These are phyloP conservation scores for Plicaturopsis crispa DNA, from an alignment of 768 basidiomycete species.

Conservation along the genomic window DNA sequence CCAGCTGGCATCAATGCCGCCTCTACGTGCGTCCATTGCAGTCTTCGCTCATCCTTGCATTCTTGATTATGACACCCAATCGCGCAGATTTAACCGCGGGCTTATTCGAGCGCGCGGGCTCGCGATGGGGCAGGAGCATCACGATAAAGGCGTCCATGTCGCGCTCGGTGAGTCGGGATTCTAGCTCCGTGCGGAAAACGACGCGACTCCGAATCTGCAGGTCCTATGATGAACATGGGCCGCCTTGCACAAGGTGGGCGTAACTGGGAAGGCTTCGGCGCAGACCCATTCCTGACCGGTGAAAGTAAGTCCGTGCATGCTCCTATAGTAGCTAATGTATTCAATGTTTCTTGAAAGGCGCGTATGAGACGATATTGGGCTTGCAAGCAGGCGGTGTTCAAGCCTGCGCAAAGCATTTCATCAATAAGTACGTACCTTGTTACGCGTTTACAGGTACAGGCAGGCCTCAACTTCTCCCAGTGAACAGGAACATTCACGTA, in stretches of 20 bases:
- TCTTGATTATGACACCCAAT: constrained; percentile 2
- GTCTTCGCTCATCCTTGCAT: not conserved
- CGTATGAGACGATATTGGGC: constrained; percentile 78
- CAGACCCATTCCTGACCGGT: constrained; percentile 81
- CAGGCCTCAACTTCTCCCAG: no score
- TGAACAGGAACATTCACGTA: constrained; percentile 63
- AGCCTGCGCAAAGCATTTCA: constrained; percentile 79
- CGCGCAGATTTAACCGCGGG: constrained; percentile 59
- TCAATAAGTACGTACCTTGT: constrained; percentile 52
- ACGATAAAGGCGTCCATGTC: constrained; percentile 77
- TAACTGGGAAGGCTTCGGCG: constrained; percentile 96
- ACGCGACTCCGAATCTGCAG: constrained; percentile 6
- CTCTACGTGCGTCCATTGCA: constrained; percentile 48
- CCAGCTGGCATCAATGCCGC: constrained; percentile 83
- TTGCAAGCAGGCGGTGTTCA: constrained; percentile 76
- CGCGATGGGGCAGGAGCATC: constrained; percentile 78
- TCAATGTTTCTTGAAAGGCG: no score
- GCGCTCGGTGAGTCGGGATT: constrained; percentile 50
- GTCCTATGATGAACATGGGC: constrained; percentile 85
- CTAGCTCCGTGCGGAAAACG: not conserved
- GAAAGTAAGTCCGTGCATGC: constrained; percentile 40
- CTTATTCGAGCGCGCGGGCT: constrained; percentile 71
- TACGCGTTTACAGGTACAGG: no score
- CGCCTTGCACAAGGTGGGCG: constrained; percentile 73
- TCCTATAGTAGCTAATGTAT: no score